Conservation (phyloP, 2,329 filamentous ascomycete genomes). For the Akanthomyces dipterigenus region DNA sequence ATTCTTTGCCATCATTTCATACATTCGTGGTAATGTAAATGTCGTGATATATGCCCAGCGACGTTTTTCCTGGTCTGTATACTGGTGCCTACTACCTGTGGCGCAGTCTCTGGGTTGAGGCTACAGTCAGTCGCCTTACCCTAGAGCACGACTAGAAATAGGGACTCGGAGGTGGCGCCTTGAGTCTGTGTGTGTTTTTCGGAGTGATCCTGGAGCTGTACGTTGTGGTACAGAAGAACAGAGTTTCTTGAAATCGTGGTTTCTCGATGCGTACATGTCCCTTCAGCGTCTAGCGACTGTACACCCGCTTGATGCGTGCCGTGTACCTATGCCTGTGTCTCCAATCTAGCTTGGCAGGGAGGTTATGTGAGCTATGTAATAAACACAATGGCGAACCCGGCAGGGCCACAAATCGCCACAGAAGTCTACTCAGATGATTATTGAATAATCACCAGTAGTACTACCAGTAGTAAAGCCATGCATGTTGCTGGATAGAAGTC, state of each 20-base stretch:
- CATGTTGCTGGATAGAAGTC: constrained; percentile 2
- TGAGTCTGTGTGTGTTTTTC: no score
- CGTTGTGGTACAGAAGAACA: no score
- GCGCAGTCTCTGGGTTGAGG: neutral
- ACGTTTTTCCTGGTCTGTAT: neutral
- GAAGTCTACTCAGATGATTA: neutral
- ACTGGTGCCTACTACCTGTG: neutral
- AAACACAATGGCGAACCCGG: no score
- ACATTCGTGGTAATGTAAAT: neutral
- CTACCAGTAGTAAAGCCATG: neutral
- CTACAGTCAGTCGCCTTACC: neutral
- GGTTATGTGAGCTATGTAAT: no score
- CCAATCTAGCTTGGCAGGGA: no score
- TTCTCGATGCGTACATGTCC: no score
- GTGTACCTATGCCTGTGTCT: no score
- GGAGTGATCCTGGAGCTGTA: no score
- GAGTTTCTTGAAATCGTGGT: no score
- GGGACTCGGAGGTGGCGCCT: neutral
- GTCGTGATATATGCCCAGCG: neutral
- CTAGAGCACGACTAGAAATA: neutral
- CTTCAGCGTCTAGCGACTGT: no score
- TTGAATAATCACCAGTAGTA: neutral
- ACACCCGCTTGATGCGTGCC: no score
- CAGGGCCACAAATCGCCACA: no score
- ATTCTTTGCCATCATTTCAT: neutral